Evolutionary conservation across 768 basidiomycete genomes (phyloP).

Genomic region (Pulveroboletus frians): DNA sequence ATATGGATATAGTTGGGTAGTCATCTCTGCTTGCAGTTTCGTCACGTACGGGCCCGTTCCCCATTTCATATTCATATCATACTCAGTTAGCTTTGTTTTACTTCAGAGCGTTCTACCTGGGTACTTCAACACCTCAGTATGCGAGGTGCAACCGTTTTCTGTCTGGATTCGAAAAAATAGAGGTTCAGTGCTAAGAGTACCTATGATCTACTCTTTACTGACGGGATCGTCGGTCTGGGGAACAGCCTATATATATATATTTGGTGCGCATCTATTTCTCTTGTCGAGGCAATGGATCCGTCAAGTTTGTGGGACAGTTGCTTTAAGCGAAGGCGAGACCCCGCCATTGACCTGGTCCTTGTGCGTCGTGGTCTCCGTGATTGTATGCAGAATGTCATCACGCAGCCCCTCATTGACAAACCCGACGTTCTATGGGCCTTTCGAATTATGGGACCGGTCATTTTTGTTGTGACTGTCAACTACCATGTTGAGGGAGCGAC

Average conservation of each 20-base stretch:
- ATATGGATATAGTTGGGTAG: constrained; percentile 33
- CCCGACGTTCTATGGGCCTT: constrained; percentile 31
- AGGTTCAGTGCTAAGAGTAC: constrained; percentile 19
- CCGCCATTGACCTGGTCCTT: constrained; percentile 34
- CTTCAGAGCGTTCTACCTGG: constrained; percentile 24
- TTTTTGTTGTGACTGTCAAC: constrained; percentile 25
- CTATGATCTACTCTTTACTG: constrained; percentile 26
- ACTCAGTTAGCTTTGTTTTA: neutral
- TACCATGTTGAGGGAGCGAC: constrained; percentile 25
- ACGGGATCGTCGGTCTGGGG: constrained; percentile 28
- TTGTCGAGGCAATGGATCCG: neutral
- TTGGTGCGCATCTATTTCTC: constrained; percentile 12
- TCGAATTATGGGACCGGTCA: constrained; percentile 27
- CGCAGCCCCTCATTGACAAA: constrained; percentile 24
- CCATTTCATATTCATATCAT: no score
- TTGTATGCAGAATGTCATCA: constrained; percentile 26
- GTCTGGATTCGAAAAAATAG: constrained; percentile 27
- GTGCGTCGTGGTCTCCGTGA: constrained; percentile 31
- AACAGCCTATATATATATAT: constrained; percentile 22
- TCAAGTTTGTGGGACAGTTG: constrained; percentile 30
- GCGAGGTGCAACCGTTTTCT: constrained; percentile 24
- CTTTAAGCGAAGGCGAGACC: constrained; percentile 30
- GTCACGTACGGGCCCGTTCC: constrained; percentile 18
- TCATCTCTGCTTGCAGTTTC: constrained; percentile 27
- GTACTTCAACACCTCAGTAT: constrained; percentile 29